These are phyloP conservation scores for Juglanconis sp. DNA, from an alignment of 2,329 filamentous ascomycete species.

Conservation along the genomic window DNA sequence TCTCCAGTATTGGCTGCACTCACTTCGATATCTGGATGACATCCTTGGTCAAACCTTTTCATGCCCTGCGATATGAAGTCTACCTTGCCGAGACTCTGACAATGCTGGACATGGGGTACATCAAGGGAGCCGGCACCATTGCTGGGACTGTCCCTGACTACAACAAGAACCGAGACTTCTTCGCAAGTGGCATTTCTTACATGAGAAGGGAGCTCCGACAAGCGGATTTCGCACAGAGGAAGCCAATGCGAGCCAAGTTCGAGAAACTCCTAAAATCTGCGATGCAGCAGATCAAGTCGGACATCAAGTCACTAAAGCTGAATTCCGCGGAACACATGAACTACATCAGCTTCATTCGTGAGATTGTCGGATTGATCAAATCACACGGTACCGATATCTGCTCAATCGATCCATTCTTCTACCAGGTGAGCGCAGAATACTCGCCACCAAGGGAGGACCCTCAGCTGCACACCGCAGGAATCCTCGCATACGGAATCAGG, in stretches of 20 bases:
- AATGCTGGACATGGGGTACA: slow-evolving; percentile 38
- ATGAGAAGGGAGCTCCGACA: slow-evolving; percentile 49
- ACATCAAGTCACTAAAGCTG: slow-evolving; percentile 39
- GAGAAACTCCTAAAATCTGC: slow-evolving; percentile 40
- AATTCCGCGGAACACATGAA: slow-evolving; percentile 37
- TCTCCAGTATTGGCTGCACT: slow-evolving; percentile 43
- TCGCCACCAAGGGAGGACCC: slow-evolving; percentile 54
- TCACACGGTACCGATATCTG: slow-evolving; percentile 53
- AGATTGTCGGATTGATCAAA: slow-evolving; percentile 51
- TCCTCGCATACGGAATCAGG: slow-evolving; percentile 54
- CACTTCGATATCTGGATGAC: slow-evolving; percentile 51
- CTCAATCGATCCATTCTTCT: slow-evolving; percentile 53
- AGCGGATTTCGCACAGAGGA: slow-evolving; percentile 33
- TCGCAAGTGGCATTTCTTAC: slow-evolving; percentile 44
- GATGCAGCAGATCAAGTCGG: slow-evolving; percentile 54
- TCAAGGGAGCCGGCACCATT: slow-evolving; percentile 38
- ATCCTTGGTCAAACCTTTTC: slow-evolving; percentile 48
- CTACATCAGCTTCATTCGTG: slow-evolving; percentile 51
- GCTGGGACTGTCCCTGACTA: slow-evolving; percentile 43
- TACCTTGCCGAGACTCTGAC: slow-evolving; percentile 46
- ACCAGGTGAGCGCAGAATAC: slow-evolving; percentile 54
- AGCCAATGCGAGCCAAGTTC: slow-evolving; percentile 38
- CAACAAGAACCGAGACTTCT: slow-evolving; percentile 44
- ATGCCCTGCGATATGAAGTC: slow-evolving; percentile 46
- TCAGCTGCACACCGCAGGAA: slow-evolving; percentile 52